Evolutionary conservation across 495 filamentous ascomycete genomes (phyloP), one percentile per base, ranked within the genome.

Genomic region (Penicillium paxilli): DNA sequence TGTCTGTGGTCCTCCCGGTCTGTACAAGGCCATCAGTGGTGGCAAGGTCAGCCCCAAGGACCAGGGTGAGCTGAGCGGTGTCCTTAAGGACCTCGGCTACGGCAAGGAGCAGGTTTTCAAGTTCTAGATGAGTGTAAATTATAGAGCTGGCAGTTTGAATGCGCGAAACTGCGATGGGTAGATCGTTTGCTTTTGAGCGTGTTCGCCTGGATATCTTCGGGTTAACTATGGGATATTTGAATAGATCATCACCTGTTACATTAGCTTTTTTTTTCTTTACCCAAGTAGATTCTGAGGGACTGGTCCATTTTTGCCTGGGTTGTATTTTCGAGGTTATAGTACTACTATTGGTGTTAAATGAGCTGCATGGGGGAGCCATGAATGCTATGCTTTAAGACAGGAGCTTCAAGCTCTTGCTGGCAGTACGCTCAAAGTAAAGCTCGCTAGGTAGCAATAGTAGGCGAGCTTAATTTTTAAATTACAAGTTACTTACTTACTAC

Each of bases 101-200:
- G 80, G 64, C 51, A 80, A 90, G 75, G 94, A 97, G 41, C 95
- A 98, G 79, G 95, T 98, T 22, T 98, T 89, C 79, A 98, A 98
- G 81, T 98, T 98, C 70, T 98, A 89, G 63, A 71, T 37, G 20
- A 51, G 38, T 58, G 54, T 55, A 70, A 47, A 61, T 47, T 65
- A 60, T 44, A 49, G 32, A 49, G 23, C 38, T 25, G 24, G 44
- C 37, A 45, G 44, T 35, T n/a, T 52, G 17, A 19, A 42, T 26
- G 42, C 44, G 47, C 26, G 47, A n/a, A 25, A 49, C 20, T 16
- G 44, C 44, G 45, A 41, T 63, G 51, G 63, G 60, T 16, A 59
- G 57, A 57, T 55, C 58, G 49, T 66, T 38, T 51, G 49, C 22
- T 52, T 53, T 38, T 54, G 9, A 45, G 48, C 48, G 49, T 42